Base-by-base conservation (phyloP, 495 filamentous ascomycete species). In the Neurospora cerealis region DNA sequence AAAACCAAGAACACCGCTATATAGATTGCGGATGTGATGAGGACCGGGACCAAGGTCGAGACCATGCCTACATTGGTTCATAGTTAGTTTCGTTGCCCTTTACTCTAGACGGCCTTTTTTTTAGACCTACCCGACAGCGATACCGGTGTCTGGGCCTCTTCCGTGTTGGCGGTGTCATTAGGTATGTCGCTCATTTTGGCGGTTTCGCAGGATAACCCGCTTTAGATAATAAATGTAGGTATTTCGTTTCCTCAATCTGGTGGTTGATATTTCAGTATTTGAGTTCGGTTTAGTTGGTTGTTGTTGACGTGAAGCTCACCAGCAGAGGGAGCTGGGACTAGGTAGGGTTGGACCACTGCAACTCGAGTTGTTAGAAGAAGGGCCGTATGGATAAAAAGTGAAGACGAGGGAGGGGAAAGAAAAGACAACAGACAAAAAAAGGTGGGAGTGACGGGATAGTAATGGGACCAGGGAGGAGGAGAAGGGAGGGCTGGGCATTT, bases 1-100 rank as follows among this genome's bases (percentile, higher is more conserved):
- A 99, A 83, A 72, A 96, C 79, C 70, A 97, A 81, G 86, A 98
- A 99, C 69, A 93, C 77, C 34, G 84, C 41, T 39, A 93, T 72
- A 82, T 94, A 93, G 73, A 89, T 82, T 42, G 76, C 80, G 10
- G 93, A 90, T 77, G 91, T 79, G n/a, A 92, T 74, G 19, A 89
- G 78, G 48, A 91, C 88, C 19, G 94, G 93, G 13, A 89, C 84
- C 41, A 98, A 83, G 19, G 93, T 95, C 60, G 89, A 86, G 74
- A 96, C 69, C 76, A 97, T 83, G 41, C 86, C 85, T 44, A 34
- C n/a, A 21, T 8, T 6, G 34, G 17, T 13, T 11, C 40, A 72
- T 32, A 32, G 74, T 60, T 69, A 77, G 75, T 34, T 21, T 69
- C 37, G 2, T 11, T 15, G 44, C 17, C 11, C 19, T 34, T 44